Percentiles rank a stretch among this genome's conserved stretches.
Conservation (phyloP, 257 asterid genomes). For the Ophiorrhiza pumila region DNA sequence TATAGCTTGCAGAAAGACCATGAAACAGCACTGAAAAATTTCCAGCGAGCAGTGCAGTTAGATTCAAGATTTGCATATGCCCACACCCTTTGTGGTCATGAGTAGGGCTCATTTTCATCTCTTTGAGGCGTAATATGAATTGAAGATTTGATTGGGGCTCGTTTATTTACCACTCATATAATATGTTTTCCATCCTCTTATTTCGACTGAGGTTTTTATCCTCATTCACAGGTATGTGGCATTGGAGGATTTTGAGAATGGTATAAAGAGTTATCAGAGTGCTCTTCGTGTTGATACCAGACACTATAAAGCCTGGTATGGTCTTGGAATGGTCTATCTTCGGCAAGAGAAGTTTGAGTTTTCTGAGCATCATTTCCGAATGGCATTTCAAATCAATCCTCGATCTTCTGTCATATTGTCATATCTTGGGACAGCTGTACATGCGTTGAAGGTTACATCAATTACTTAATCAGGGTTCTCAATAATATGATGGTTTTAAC, state of each 20-base stretch:
- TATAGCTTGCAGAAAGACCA: constrained; percentile 95
- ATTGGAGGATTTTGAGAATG: constrained; percentile 88
- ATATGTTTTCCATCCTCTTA: constrained; percentile 8
- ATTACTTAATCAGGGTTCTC: neutral
- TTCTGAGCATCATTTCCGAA: constrained; percentile 88
- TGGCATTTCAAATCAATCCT: constrained; percentile 84
- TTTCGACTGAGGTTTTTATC: constrained; percentile 14
- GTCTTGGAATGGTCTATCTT: constrained; percentile 94
- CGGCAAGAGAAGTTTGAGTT: constrained; percentile 90
- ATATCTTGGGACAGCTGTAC: constrained; percentile 87
- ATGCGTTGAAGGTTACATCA: constrained; percentile 66
- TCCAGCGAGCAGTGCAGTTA: constrained; percentile 93
- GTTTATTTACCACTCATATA: constrained; percentile 3
- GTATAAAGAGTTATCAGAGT: constrained; percentile 74
- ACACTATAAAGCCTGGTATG: constrained; percentile 99
- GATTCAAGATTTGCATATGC: constrained; percentile 87
- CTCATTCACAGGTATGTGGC: constrained; percentile 66
- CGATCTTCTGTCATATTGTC: constrained; percentile 93
- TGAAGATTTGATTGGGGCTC: neutral
- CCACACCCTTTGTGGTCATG: constrained; percentile 92
- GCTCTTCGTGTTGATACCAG: constrained; percentile 81
- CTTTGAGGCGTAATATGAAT: constrained; percentile 6
- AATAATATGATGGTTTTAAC: neutral
- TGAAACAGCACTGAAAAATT: constrained; percentile 84
- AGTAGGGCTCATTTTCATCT: constrained; percentile 47